These are phyloP conservation scores for Cornus kousa DNA, from an alignment of 148 eudicot genomes.

Conservation along the genomic window DNA sequence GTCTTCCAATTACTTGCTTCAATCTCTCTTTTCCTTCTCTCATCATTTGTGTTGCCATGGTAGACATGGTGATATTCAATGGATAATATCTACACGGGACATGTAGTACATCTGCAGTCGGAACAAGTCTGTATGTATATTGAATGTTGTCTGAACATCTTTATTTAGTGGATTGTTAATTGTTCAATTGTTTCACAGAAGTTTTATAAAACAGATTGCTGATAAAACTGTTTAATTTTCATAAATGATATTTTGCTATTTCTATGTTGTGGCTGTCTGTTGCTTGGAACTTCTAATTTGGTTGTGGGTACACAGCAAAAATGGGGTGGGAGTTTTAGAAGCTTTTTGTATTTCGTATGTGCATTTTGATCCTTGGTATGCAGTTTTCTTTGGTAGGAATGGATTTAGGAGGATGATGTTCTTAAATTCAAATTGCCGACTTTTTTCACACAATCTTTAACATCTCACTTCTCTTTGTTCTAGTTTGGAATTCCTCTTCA, in stretches of 20 bases:
- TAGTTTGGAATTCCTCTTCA: too few species aligned
- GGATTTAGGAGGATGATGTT: too few species aligned
- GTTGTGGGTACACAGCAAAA: background rate
- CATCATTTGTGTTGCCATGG: too few species aligned
- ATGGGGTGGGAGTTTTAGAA: too few species aligned
- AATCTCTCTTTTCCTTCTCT: background rate
- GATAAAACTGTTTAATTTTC: background rate
- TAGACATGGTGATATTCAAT: too few species aligned
- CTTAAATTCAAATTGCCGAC: too few species aligned
- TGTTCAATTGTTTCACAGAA: background rate
- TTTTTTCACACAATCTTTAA: too few species aligned
- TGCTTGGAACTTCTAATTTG: background rate
- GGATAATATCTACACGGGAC: background rate
- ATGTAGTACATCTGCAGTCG: constrained; percentile 3
- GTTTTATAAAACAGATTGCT: background rate
- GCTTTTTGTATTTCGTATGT: background rate
- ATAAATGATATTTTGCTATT: background rate
- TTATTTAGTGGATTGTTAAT: background rate
- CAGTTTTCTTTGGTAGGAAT: background rate
- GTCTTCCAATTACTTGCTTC: background rate
- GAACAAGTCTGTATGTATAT: constrained; percentile 6
- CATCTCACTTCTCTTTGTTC: too few species aligned
- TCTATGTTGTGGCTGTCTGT: background rate
- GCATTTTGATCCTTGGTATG: background rate
- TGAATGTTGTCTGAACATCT: background rate